Evolutionary conservation across 768 basidiomycete species (phyloP), one percentile per base, ranked within the genome.

Genomic region (Collybia sp.): DNA sequence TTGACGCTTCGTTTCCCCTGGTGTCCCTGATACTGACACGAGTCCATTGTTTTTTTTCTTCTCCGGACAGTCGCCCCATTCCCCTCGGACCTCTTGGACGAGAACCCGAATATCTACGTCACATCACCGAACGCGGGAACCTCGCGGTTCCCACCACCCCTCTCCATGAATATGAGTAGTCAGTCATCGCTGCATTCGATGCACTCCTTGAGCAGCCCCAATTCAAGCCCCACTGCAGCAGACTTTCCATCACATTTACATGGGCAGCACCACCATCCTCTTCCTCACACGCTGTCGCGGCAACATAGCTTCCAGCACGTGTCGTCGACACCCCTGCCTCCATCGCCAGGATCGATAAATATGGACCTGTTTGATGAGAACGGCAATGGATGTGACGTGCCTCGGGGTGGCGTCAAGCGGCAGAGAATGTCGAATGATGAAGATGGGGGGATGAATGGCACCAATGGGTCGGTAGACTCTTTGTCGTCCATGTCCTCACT

Each of bases 81-180:
- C 53, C 72, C 77, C 0, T 51, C 61, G 5, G 84, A 85, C 46
- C 63, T 85, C 2, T 53, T 82, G 6, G 82, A 84, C 17, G 79
- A 79, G 6, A 78, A 72, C 44, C 85, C 86, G 8, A 83, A 86
- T 52, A 87, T 89, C 53, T 85, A 75, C 58, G 72, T 90, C 53
- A 89, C 84, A 2, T 82, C 83, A 0, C 84, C 87, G 2, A 71
- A 75, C 2, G 58, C 76, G 16, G 35, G n/a, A 3, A 46, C 56
- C 2, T 60, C 67, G 6, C 63, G 69, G 11, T 74, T 65, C 43
- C 69, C 73, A 36, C 72, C 73, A 13, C 72, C 71, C 17, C 61
- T 72, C 31, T 69, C 70, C 30, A 71, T 73, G 56, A 70, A 65
- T 52, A 57, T 72, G 35, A 58, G 56, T 46, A 65, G 52, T 54